A percentile compares a stretch with the other conserved stretches of the same genome.
Conservation (phyloP, 345 rosid species). For the Carallia pectinifolia region DNA sequence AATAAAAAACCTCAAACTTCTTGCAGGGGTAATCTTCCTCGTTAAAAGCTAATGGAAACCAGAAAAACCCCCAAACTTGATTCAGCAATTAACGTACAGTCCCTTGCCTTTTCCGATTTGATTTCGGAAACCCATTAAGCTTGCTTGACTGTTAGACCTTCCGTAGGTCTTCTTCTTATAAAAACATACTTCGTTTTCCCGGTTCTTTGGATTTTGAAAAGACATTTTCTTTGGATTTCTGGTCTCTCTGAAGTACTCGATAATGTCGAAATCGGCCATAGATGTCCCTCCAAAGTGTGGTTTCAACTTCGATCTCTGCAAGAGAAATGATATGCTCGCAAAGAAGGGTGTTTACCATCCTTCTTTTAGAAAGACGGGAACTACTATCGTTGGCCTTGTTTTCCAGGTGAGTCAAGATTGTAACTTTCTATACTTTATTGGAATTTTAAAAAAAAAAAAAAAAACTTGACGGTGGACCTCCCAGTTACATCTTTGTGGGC, state of each 20-base stretch:
- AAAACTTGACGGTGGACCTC: neutral
- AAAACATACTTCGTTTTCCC: neutral
- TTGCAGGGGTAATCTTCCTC: neutral
- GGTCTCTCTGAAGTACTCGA: neutral
- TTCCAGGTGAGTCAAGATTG: conserved; percentile 50
- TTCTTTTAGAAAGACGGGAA: conserved; percentile 77
- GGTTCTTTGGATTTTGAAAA: too few species aligned
- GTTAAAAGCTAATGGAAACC: neutral
- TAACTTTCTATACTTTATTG: too few species aligned
- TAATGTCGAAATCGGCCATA: conserved; percentile 50
- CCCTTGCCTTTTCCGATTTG: neutral
- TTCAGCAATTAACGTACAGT: neutral
- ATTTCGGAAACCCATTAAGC: neutral
- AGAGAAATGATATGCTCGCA: conserved; percentile 69
- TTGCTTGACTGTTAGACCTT: conserved; percentile 4
- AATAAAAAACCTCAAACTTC: conserved; percentile 5
- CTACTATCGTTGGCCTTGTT: conserved; percentile 87
- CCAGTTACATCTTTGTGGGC: neutral
- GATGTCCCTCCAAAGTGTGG: conserved; percentile 71
- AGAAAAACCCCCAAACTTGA: neutral
- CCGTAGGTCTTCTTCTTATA: neutral
- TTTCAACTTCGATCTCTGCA: conserved; percentile 83
- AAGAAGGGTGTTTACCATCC: conserved; percentile 67
- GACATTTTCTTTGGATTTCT: too few species aligned
- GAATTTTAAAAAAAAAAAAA: too few species aligned